These are phyloP conservation scores for Hypomontagnella submonticulosa DNA, from an alignment of 495 filamentous ascomycete species.

Conservation along the genomic window DNA sequence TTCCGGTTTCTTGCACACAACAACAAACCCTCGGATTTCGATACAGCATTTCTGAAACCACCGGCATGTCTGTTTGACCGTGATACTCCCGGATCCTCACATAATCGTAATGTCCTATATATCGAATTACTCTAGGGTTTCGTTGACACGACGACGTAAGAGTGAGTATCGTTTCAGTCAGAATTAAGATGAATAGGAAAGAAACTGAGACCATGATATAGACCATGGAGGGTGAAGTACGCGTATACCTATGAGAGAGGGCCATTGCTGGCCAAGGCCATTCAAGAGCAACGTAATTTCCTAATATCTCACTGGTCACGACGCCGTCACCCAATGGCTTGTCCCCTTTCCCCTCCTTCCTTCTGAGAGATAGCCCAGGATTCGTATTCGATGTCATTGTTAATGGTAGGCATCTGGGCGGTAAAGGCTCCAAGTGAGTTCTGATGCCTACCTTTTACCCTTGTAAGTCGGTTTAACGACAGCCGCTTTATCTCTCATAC, in stretches of 20 bases:
- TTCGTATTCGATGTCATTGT: conserved; percentile 1
- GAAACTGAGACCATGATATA: too few relatives aligned
- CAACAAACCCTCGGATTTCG: conserved; percentile 1
- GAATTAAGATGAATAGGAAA: too few relatives aligned
- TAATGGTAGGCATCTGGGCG: not conserved
- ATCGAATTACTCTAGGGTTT: too few relatives aligned
- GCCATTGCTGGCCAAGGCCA: too few relatives aligned
- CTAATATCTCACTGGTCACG: not conserved
- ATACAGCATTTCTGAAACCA: not conserved
- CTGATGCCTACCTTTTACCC: not conserved
- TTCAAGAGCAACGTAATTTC: not conserved
- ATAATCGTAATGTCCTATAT: too few relatives aligned
- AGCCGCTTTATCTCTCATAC: conserved; percentile 6
- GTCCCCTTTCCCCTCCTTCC: not conserved
- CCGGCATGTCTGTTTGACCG: too few relatives aligned
- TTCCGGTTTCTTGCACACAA: conserved; percentile 26
- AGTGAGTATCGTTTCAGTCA: too few relatives aligned
- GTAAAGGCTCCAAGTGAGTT: conserved; percentile 1
- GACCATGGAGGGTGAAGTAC: too few relatives aligned
- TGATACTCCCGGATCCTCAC: too few relatives aligned
- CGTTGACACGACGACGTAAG: too few relatives aligned
- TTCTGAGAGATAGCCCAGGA: not conserved
- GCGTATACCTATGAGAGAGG: too few relatives aligned
- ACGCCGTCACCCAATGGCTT: conserved; percentile 11
- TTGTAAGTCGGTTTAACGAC: not conserved